Conservation (phyloP, 148 eudicot species). For the Polygonum maritimum region DNA sequence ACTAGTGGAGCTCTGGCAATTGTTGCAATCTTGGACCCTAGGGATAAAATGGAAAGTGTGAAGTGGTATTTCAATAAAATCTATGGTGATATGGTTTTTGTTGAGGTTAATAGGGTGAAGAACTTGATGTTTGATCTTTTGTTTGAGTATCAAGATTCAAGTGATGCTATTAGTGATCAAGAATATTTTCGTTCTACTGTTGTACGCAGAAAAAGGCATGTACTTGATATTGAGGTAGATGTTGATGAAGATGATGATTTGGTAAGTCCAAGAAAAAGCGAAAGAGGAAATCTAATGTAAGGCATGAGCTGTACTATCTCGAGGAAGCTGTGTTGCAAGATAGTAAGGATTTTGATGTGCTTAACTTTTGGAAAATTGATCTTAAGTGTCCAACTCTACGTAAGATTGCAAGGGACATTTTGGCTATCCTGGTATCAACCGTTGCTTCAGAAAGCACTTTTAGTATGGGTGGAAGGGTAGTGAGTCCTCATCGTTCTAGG, state of each 20-base stretch:
- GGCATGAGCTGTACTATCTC: constrained; percentile 10
- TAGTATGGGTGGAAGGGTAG: constrained; percentile 13
- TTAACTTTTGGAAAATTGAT: constrained; percentile 11
- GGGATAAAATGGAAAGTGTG: constrained; percentile 1
- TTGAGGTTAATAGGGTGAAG: constrained; percentile 3
- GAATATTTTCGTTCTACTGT: not conserved
- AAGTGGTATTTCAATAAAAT: not conserved
- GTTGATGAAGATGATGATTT: not conserved
- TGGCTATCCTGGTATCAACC: constrained; percentile 13
- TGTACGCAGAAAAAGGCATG: not conserved
- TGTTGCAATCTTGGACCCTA: constrained; percentile 14
- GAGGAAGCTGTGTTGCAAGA: not conserved
- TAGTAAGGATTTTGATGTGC: constrained; percentile 4
- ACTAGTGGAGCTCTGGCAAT: constrained; percentile 7
- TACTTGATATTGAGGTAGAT: not conserved
- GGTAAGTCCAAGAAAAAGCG: not conserved
- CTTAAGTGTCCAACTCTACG: not conserved
- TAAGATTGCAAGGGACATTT: constrained; percentile 18
- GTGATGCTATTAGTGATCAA: not conserved
- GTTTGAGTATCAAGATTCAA: constrained; percentile 8
- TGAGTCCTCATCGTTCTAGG: constrained; percentile 19
- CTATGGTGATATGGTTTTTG: constrained; percentile 8
- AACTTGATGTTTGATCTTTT: constrained; percentile 5
- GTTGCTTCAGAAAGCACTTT: constrained; percentile 15
- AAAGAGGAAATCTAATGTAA: not conserved